phyloP scores from a whole-genome alignment of 768 basidiomycete species.

The Leucogyrophana mollusca region DNA sequence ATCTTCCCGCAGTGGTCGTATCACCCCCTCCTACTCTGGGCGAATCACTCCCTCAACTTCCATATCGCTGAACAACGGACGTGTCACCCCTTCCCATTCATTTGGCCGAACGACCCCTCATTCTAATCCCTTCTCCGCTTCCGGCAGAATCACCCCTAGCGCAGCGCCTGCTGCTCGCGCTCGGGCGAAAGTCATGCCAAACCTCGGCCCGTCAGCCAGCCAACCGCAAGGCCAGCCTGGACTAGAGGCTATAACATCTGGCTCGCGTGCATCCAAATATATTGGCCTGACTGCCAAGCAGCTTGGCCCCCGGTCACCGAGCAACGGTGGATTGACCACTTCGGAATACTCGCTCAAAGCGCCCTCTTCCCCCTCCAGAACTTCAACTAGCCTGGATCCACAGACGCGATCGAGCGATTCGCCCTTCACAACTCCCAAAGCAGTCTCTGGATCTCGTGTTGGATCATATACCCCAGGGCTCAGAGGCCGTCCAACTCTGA shows the following conservation, averaged over 20 bases:
- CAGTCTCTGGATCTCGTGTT: constrained; percentile 35
- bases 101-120: constrained; percentile 42
- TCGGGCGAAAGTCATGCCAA: constrained; percentile 27
- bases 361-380: constrained; percentile 35
- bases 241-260: constrained; percentile 60
- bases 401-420: constrained; percentile 42
- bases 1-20: constrained; percentile 56
- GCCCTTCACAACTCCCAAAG: constrained; percentile 69
- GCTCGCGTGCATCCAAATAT: constrained; percentile 84
- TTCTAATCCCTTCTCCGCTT: constrained; percentile 29
- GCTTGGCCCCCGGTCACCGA: constrained; percentile 46
- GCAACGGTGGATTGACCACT: constrained; percentile 5
- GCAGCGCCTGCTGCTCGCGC: constrained; percentile 30
- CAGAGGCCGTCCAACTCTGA: constrained; percentile 33
- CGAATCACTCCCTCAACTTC: constrained; percentile 45
- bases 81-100: constrained; percentile 56
- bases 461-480: constrained; percentile 15
- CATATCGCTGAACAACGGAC: constrained; percentile 38
- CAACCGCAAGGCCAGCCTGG: constrained; percentile 23
- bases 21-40: constrained; percentile 44
- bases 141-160: constrained; percentile 50
- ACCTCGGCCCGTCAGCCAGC: constrained; percentile 32
- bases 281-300: constrained; percentile 83
- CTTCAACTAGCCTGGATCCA: constrained; percentile 36
- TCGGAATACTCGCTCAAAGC: constrained; percentile 23